phyloP scores from a whole-genome alignment of 805 yeast species.

The Candida gorgasii region DNA sequence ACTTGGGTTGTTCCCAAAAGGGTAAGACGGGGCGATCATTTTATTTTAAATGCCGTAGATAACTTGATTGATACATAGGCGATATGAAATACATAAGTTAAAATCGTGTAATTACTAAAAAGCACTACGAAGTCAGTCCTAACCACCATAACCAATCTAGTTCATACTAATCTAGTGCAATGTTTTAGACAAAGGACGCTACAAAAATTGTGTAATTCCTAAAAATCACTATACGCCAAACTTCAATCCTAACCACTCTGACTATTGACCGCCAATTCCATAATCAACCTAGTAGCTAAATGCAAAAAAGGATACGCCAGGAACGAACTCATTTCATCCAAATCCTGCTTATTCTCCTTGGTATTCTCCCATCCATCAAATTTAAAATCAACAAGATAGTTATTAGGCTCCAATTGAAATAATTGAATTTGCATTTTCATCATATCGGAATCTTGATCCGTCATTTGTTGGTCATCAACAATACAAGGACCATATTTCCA shows the following conservation, averaged over 20 bases:
- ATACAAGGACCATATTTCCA: slow-evolving; percentile 69
- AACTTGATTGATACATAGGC: no score
- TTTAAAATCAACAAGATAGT: slow-evolving; percentile 93
- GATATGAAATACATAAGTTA: no score
- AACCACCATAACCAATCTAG: no score
- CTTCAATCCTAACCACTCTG: slow-evolving; percentile 50
- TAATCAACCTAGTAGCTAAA: slow-evolving; percentile 85
- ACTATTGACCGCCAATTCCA: slow-evolving; percentile 95
- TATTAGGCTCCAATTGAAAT: slow-evolving; percentile 93
- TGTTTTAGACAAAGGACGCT: no score
- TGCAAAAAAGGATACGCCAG: slow-evolving; percentile 95
- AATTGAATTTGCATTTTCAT: slow-evolving; percentile 97
- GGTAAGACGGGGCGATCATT: no score
- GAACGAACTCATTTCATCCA: slow-evolving; percentile 82
- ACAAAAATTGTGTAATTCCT: no score
- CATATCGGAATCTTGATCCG: slow-evolving; percentile 51
- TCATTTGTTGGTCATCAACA: slow-evolving; percentile 12
- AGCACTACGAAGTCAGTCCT: no score
- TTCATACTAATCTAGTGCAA: no score
- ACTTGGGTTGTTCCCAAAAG: no score
- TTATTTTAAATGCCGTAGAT: no score
- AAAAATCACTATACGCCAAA: no score
- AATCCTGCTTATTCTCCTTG: slow-evolving; percentile 30
- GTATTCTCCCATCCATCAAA: slow-evolving; percentile 91
- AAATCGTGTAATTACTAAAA: no score